A percentile compares a stretch with the other conserved stretches of the same genome.
These are phyloP conservation scores for Chaetomium sp. DNA, from an alignment of 2,329 filamentous ascomycete species.

Conservation along the genomic window DNA sequence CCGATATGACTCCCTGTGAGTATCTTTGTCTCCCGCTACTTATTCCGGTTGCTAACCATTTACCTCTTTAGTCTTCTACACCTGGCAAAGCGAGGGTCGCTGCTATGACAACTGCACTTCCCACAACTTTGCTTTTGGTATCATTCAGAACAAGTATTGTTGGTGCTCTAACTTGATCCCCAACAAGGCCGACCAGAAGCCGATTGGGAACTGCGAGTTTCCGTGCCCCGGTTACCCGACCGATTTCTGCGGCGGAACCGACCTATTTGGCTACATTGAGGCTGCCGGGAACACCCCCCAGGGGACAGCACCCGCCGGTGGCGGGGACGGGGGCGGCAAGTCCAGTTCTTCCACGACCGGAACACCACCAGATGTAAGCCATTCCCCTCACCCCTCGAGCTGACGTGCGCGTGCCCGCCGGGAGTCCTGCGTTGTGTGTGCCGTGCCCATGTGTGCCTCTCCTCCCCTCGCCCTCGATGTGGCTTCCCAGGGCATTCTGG, in stretches of 20 bases:
- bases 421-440: not conserved
- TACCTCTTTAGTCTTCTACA: slow-evolving; percentile 41
- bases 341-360: not conserved
- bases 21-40: slow-evolving; percentile 9
- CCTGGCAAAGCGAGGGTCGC: slow-evolving; percentile 63
- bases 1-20: slow-evolving; percentile 36
- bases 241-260: slow-evolving; percentile 59
- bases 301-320: slow-evolving; percentile 11
- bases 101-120: slow-evolving; percentile 55
- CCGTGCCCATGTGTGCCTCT: not conserved
- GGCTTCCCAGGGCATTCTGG: not conserved
- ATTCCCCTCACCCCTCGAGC: not conserved
- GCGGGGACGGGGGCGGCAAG: too few species aligned
- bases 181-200: slow-evolving; percentile 34
- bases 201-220: slow-evolving; percentile 44
- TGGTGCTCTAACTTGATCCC: slow-evolving; percentile 72
- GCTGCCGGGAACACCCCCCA: slow-evolving; percentile 28
- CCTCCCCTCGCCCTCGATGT: not conserved
- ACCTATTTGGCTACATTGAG: slow-evolving; percentile 59
- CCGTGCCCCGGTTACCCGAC: slow-evolving; percentile 62
- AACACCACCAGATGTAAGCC: slow-evolving; percentile 13
- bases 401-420: slow-evolving; percentile 5
- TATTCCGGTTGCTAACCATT: not conserved
- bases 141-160: slow-evolving; percentile 59
- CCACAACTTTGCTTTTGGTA: slow-evolving; percentile 55